These are phyloP conservation scores for Euryodendron excelsum DNA, from an alignment of 148 eudicot genomes.

Conservation along the genomic window DNA sequence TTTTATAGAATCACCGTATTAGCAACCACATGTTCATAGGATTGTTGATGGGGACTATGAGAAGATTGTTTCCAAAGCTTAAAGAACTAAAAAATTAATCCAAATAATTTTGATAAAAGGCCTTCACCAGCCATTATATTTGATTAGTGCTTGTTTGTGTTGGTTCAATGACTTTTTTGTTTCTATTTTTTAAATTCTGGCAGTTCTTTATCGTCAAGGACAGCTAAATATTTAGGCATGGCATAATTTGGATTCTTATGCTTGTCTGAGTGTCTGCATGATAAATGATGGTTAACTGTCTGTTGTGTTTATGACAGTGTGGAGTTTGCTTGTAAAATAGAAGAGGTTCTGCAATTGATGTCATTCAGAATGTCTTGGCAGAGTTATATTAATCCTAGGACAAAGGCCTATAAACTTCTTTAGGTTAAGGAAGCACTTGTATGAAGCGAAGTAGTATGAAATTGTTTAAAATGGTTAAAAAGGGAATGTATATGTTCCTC, in stretches of 20 bases:
- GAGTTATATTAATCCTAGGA: too few species aligned
- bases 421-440: too few species aligned
- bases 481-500: too few species aligned
- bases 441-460: too few species aligned
- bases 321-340: too few species aligned
- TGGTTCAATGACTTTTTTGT: not conserved
- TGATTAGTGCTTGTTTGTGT: not conserved
- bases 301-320: too few species aligned
- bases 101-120: not conserved
- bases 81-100: not conserved
- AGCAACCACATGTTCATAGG: not conserved
- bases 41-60: not conserved
- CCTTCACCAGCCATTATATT: not conserved
- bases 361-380: too few species aligned
- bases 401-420: too few species aligned
- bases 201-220: not conserved
- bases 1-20: too few species aligned
- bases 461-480: too few species aligned
- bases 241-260: not conserved
- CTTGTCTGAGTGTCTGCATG: slow-evolving; percentile 1
- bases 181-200: not conserved
- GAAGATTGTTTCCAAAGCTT: not conserved
- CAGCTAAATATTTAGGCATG: not conserved
- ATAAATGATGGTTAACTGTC: not conserved
- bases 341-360: too few species aligned